Percentiles rank a stretch among this genome's conserved stretches.
These are phyloP conservation scores for Magnusiomyces fungicola DNA, from an alignment of 1,139 yeast species.

Conservation along the genomic window DNA sequence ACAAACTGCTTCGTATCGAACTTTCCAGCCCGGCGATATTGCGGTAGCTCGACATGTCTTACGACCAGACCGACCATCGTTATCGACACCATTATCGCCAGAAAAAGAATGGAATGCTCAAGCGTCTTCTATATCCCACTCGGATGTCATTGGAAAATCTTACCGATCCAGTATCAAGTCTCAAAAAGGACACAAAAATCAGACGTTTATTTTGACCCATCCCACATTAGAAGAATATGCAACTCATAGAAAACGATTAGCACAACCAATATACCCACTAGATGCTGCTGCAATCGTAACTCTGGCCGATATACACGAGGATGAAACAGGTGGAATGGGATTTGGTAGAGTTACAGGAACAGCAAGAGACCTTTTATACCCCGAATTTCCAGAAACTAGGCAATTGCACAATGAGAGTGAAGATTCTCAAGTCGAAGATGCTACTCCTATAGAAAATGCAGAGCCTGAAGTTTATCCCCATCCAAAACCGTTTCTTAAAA, in stretches of 20 bases:
- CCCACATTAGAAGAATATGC: conserved; percentile 43
- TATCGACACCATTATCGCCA: conserved; percentile 11
- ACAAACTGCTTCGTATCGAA: too few relatives aligned
- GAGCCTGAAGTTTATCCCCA: background rate
- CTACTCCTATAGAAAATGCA: background rate
- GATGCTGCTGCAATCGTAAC: conserved; percentile 42
- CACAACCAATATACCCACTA: conserved; percentile 43
- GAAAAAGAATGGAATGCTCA: conserved; percentile 11
- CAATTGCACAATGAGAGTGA: background rate
- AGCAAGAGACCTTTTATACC: conserved; percentile 19
- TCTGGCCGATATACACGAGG: conserved; percentile 40
- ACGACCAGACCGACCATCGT: conserved; percentile 12
- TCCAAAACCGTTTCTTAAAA: background rate
- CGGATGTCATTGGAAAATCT: conserved; percentile 12
- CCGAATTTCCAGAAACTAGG: conserved; percentile 5
- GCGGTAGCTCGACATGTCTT: conserved; percentile 15
- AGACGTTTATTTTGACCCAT: conserved; percentile 29
- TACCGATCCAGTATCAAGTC: conserved; percentile 10
- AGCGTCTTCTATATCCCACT: conserved; percentile 9
- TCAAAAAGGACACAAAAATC: conserved; percentile 4
- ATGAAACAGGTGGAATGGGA: conserved; percentile 16
- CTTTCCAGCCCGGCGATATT: conserved; percentile 15
- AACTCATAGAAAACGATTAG: conserved; percentile 35
- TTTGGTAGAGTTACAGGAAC: conserved; percentile 27
- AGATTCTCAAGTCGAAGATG: background rate